A percentile compares a stretch with the other conserved stretches of the same genome.
Conservation (phyloP, 75 land plant genomes). For the Chamaecyparis obtusa region DNA sequence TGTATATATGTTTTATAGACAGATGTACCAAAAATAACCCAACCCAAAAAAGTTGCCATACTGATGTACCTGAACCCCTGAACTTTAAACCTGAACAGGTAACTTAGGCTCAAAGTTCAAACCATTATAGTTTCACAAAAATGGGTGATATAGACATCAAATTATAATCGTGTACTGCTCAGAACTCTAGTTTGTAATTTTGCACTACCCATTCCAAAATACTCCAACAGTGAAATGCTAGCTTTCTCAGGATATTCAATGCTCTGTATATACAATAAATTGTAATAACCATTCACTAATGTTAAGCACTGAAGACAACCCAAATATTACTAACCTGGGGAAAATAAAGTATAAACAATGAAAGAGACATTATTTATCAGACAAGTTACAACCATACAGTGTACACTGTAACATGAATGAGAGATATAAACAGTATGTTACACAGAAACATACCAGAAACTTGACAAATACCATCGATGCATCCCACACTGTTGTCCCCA, state of each 20-base stretch:
- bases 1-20: too few species aligned
- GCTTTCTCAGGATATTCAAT: neutral
- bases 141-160: neutral
- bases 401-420: neutral
- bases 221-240: neutral
- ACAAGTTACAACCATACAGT: neutral
- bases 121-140: neutral
- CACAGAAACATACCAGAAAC: slow-evolving; percentile 60
- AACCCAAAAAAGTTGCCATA: too few species aligned
- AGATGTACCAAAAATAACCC: too few species aligned
- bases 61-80: too few species aligned
- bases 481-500: slow-evolving; percentile 98
- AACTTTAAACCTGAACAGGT: too few species aligned
- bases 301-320: neutral
- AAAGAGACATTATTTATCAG: neutral
- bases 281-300: neutral
- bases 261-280: neutral
- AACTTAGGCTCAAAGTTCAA: too few species aligned
- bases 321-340: neutral
- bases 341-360: neutral
- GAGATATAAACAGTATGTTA: neutral
- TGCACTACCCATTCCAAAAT: neutral
- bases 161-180: neutral
- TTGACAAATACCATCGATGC: slow-evolving; percentile 92
- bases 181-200: neutral